Conservation (phyloP, 768 basidiomycete genomes). For the Podaxis sp. region DNA sequence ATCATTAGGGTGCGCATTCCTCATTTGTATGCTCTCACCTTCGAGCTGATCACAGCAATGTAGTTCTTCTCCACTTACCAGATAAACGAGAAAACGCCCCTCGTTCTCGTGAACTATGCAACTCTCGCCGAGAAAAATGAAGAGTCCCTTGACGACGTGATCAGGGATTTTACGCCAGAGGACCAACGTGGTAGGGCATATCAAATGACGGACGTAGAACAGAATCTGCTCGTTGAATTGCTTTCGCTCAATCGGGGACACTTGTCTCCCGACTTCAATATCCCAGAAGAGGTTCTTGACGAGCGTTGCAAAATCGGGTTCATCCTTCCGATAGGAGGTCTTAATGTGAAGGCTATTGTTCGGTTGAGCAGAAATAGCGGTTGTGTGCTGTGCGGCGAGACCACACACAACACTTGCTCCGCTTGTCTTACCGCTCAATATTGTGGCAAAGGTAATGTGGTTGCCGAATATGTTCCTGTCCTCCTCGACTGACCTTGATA, state of each 20-base stretch:
- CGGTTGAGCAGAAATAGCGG: constrained; percentile 33
- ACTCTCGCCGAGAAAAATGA: constrained; percentile 20
- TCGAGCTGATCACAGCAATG: background rate
- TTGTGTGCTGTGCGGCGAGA: constrained; percentile 40
- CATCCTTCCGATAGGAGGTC: constrained; percentile 38
- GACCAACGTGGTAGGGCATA: constrained; percentile 14
- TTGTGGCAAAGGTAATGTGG: constrained; percentile 33
- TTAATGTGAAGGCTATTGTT: constrained; percentile 36
- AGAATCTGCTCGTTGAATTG: constrained; percentile 33
- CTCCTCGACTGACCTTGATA: background rate
- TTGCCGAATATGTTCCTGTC: background rate
- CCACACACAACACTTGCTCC: constrained; percentile 31
- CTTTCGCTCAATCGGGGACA: constrained; percentile 33
- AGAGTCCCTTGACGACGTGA: constrained; percentile 19
- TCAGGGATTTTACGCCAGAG: constrained; percentile 17
- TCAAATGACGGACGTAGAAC: constrained; percentile 30
- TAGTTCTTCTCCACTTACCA: constrained; percentile 28
- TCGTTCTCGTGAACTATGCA: constrained; percentile 30
- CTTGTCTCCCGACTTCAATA: constrained; percentile 27
- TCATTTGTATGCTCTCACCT: no score
- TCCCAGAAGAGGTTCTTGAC: constrained; percentile 16
- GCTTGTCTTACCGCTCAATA: constrained; percentile 39
- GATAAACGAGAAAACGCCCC: constrained; percentile 24
- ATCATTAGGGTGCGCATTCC: constrained; percentile 1
- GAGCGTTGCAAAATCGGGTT: constrained; percentile 32